phyloP scores from a whole-genome alignment of 164 flowering plant genomes.

The Tetracentron sinense region DNA sequence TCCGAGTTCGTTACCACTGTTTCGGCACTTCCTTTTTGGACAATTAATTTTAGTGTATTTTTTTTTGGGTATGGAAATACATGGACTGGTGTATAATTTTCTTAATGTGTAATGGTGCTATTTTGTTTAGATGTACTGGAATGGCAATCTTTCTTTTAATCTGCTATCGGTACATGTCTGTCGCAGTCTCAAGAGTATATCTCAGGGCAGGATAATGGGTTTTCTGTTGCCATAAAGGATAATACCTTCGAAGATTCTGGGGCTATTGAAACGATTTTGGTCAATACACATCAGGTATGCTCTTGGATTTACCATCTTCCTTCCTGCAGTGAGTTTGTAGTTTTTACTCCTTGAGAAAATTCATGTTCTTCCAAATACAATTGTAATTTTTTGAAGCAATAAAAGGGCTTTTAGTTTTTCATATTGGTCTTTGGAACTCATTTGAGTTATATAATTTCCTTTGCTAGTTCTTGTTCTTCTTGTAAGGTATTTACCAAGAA shows the following conservation, averaged over 20 bases:
- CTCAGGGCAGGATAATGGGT: slow-evolving; percentile 46
- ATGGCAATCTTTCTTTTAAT: neutral
- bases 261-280: slow-evolving; percentile 57
- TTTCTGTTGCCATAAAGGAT: slow-evolving; percentile 49
- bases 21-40: neutral
- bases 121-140: too few relatives aligned
- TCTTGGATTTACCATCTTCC: neutral
- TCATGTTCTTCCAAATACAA: slow-evolving; percentile 3
- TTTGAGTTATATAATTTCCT: neutral
- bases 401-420: neutral
- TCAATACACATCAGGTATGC: slow-evolving; percentile 82
- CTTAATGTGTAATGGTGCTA: neutral
- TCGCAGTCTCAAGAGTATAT: slow-evolving; percentile 55
- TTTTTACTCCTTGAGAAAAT: neutral
- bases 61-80: too few relatives aligned
- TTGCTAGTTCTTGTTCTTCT: neutral
- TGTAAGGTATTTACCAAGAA: neutral
- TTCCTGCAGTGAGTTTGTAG: neutral
- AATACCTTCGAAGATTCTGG: slow-evolving; percentile 41
- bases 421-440: neutral
- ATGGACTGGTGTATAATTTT: neutral
- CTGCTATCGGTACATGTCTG: neutral
- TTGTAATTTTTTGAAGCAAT: neutral
- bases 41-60: too few relatives aligned
- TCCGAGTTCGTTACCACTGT: neutral